These are phyloP conservation scores for Primulina tabacum DNA, from an alignment of 257 asterid genomes.

Conservation along the genomic window DNA sequence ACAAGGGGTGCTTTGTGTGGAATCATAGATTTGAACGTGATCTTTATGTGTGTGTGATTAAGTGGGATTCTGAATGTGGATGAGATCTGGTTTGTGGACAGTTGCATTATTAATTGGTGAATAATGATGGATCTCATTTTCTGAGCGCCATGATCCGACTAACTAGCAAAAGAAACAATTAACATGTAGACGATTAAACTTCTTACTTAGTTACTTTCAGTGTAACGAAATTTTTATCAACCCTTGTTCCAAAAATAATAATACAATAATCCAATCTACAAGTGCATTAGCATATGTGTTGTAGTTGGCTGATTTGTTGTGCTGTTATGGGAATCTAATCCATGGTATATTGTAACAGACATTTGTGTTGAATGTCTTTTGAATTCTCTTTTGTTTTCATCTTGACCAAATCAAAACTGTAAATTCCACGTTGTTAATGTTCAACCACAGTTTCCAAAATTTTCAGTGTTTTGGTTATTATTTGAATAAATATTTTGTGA, in stretches of 20 bases:
- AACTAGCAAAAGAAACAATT: not conserved
- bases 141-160: not conserved
- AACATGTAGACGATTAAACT: too few species aligned
- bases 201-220: too few species aligned
- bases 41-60: not conserved
- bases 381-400: not conserved
- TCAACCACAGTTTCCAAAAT: not conserved
- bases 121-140: not conserved
- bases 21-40: not conserved
- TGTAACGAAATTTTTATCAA: too few species aligned
- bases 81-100: not conserved
- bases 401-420: not conserved
- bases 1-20: not conserved
- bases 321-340: too few species aligned
- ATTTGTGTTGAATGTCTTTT: too few species aligned
- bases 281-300: not conserved
- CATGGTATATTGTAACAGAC: not conserved
- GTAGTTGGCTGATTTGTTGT: not conserved
- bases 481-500: not conserved
- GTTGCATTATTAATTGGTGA: not conserved
- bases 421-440: not conserved
- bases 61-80: not conserved
- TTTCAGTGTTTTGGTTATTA: conserved; percentile 3
- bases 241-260: too few species aligned
- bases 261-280: too few species aligned